These are phyloP conservation scores for Globisporangium iwayamae DNA, from an alignment of 352 stramenopile species.

Conservation along the genomic window DNA sequence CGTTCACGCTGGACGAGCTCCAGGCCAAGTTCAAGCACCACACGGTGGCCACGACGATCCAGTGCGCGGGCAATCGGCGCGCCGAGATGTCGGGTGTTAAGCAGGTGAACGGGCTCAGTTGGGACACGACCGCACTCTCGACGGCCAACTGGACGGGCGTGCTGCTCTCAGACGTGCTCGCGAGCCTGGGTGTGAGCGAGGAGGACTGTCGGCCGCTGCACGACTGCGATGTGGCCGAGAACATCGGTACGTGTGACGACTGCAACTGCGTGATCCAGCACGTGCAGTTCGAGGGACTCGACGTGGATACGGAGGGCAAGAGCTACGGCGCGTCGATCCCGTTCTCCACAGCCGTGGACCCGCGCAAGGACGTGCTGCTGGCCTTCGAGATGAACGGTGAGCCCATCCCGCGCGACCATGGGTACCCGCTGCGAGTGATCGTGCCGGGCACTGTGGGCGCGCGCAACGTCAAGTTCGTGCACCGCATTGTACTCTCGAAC, in stretches of 20 bases:
- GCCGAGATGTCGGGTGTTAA: conserved; percentile 92
- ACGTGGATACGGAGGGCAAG: conserved; percentile 81
- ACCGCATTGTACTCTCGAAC: conserved; percentile 83
- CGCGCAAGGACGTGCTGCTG: conserved; percentile 95
- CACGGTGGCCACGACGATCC: conserved; percentile 92
- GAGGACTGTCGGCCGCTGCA: conserved; percentile 50
- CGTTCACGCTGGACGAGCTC: conserved; percentile 82
- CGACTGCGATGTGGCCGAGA: conserved; percentile 52
- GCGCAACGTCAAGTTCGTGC: conserved; percentile 97
- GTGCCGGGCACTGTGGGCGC: conserved; percentile 94
- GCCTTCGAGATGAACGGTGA: conserved; percentile 98
- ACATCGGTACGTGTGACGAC: conserved; percentile 49
- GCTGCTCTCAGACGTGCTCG: conserved; percentile 90
- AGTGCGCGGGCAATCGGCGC: conserved; percentile 97
- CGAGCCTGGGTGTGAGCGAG: conserved; percentile 79
- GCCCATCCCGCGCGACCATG: conserved; percentile 92
- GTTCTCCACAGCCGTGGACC: conserved; percentile 92
- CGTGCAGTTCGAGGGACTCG: conserved; percentile 82
- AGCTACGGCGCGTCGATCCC: conserved; percentile 89
- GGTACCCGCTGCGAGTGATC: conserved; percentile 95
- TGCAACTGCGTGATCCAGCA: conserved; percentile 77
- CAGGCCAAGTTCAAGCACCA: conserved; percentile 92
- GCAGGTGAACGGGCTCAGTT: conserved; percentile 79
- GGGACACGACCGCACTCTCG: conserved; percentile 89
- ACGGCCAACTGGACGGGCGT: conserved; percentile 96